phyloP scores from a whole-genome alignment of 495 filamentous ascomycete genomes.

The Hypoxylon rickii region DNA sequence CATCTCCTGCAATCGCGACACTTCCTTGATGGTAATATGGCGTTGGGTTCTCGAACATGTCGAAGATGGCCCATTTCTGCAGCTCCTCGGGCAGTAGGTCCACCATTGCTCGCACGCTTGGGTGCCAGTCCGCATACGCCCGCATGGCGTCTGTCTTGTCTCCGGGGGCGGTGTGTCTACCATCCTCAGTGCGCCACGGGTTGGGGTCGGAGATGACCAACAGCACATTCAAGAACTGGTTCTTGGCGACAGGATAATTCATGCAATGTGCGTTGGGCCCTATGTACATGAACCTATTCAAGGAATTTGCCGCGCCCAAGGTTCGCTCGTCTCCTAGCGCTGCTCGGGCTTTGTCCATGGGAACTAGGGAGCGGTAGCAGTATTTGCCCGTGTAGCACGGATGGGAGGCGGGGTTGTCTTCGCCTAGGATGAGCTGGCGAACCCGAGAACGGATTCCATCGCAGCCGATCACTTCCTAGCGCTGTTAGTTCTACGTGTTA shows the following conservation, averaged over 20 bases:
- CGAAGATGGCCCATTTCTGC: conserved; percentile 62
- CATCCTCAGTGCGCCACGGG: conserved; percentile 40
- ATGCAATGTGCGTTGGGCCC: conserved; percentile 46
- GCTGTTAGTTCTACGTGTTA: conserved; percentile 20
- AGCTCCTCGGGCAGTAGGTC: conserved; percentile 49
- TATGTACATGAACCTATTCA: conserved; percentile 49
- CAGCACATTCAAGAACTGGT: conserved; percentile 45
- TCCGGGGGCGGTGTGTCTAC: conserved; percentile 39
- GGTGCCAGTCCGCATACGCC: conserved; percentile 46
- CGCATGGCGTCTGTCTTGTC: conserved; percentile 37
- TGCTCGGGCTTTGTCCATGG: conserved; percentile 41
- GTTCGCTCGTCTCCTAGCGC: conserved; percentile 36
- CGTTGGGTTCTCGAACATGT: conserved; percentile 51
- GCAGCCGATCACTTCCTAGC: conserved; percentile 45
- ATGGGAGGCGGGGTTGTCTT: conserved; percentile 34
- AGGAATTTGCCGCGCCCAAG: conserved; percentile 12
- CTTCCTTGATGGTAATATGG: conserved; percentile 44
- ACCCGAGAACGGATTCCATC: conserved; percentile 52
- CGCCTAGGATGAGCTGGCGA: conserved; percentile 41
- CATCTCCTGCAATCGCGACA: conserved; percentile 56
- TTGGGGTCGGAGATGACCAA: conserved; percentile 43
- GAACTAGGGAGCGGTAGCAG: conserved; percentile 49
- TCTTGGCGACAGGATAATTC: conserved; percentile 47
- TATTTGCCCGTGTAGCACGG: conserved; percentile 46
- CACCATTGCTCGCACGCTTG: conserved; percentile 43